Evolutionary conservation across 805 yeast genomes (phyloP), one percentile per base, ranked within the genome.

Genomic region (Kurtzmaniella fragi): DNA sequence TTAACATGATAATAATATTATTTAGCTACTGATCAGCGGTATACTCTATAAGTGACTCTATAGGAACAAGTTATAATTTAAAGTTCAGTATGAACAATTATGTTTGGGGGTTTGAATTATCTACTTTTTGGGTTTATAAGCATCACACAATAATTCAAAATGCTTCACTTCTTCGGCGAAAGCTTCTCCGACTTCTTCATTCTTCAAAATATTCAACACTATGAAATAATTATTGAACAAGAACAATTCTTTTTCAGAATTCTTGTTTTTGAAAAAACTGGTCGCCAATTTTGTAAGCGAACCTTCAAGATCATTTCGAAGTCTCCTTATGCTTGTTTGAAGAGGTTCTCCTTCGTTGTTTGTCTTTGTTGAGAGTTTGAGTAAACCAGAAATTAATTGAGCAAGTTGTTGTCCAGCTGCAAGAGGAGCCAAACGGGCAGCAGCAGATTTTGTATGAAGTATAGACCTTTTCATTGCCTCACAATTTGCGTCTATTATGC

Each of bases 361-460:
- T 13, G 42, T 40, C 5, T 15, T 12, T 11, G 28, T 28, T 1
- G 68, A 54, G 23, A 91, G 64, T 31, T 79, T 78, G 39, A 90
- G 64, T 23, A 93, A 58, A 5, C 91, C 91, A 47, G 79, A 73
- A 9, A 91, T 51, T 40, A 84, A 75, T 38, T 77, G 79, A 1
- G 95, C 81, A 59, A 87, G 85, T 40, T 84, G 85, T 47, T 87
- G 89, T 0, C 97, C 87, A 27, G 90, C 56, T 11, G 71, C 77
- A 14, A 73, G 61, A 1, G 78, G 75, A 1, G 78, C 74, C 26
- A 64, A 50, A 20, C 53, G 53, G 10, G 55, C 41, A 20, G 51
- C 54, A 12, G 31, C 13, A 14, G 50, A 48, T 6, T 52, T 45
- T 3, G 56, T 35, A 28, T 55, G 73, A 42, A 48, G 67, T 35